Evolutionary conservation across 441 rosid species (phyloP), one percentile per base, ranked within the genome.

Genomic region (Gossypium davidsonii): DNA sequence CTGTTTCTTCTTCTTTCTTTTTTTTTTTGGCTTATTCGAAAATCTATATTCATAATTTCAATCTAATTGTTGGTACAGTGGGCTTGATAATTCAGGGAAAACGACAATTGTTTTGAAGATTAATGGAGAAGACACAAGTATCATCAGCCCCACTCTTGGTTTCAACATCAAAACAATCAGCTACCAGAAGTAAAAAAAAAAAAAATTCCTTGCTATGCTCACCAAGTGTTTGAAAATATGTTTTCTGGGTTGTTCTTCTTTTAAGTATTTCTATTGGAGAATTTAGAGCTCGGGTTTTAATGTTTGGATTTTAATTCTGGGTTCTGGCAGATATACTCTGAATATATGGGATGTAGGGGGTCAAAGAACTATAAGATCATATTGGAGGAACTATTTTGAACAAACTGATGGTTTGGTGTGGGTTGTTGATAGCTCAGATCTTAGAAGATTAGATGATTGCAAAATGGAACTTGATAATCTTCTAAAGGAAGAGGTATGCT

Each of bases 311-410:
- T 49, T 17, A 20, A 42, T 20, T 73, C 2, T 73, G 70, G 70
- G n/a, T 52, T 48, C 78, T 64, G 83, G 52, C 70, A 94, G 98
- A 89, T 92, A 94, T 78, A 85, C 86, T 12, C 79, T 94, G 48
- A 92, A 94, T 70, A 90, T 94, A 80, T 94, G 97, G 97, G 98
- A 92, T 79, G 93, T 94, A 2, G 98, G 98, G 34, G 97, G 98
- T 39, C 98, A 94, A 74, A 87, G 90, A 80, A 94, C 98, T 2
- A 89, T 94, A 81, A 85, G 97, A 81, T 90, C 97, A 1, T 94
- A 94, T 21, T 94, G 97, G 97, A 89, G 98, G 85, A 94, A 94
- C 78, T 90, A 94, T 85, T 92, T 92, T 79, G 98, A 94, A 84
- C 94, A 90, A 83, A 94, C 97, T 48, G 97, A 94, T 88, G 98